Conservation (phyloP, 805 yeast genomes). For the Wickerhamomyces canadensis region DNA sequence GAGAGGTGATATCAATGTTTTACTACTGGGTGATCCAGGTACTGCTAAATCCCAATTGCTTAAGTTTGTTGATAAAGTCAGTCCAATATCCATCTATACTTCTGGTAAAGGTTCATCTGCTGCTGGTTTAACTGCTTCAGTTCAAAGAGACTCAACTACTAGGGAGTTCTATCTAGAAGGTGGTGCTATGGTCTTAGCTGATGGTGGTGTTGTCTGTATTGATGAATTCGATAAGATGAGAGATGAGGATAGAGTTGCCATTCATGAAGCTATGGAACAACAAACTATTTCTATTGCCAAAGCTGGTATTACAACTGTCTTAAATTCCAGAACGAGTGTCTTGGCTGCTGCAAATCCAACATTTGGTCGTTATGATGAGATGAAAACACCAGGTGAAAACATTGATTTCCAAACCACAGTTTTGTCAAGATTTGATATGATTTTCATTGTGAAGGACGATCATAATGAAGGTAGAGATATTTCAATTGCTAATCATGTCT, state of each 20-base stretch:
- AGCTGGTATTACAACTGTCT: constrained; percentile 96
- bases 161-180: constrained; percentile 96
- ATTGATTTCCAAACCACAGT: constrained; percentile 97
- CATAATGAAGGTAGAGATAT: constrained; percentile 83
- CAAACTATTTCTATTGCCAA: constrained; percentile 98
- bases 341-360: constrained; percentile 98
- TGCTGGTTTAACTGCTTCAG: constrained; percentile 98
- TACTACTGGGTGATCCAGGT: constrained; percentile 96
- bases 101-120: constrained; percentile 99
- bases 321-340: constrained; percentile 94
- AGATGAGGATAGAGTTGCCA: constrained; percentile 97
- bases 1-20: constrained; percentile 94
- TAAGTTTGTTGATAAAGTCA: constrained; percentile 90
- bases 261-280: constrained; percentile 99
- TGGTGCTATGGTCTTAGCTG: constrained; percentile 99
- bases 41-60: constrained; percentile 96
- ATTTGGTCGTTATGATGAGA: constrained; percentile 93
- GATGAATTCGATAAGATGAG: constrained; percentile 99
- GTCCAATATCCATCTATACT: constrained; percentile 93
- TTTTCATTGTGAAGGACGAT: constrained; percentile 92
- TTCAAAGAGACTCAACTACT: constrained; percentile 83
- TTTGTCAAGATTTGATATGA: constrained; percentile 97
- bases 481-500: constrained; percentile 89
- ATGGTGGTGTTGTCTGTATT: constrained; percentile 98
- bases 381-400: constrained; percentile 95